phyloP scores from a whole-genome alignment of 345 rosid genomes.

The Stellera chamaejasme region DNA sequence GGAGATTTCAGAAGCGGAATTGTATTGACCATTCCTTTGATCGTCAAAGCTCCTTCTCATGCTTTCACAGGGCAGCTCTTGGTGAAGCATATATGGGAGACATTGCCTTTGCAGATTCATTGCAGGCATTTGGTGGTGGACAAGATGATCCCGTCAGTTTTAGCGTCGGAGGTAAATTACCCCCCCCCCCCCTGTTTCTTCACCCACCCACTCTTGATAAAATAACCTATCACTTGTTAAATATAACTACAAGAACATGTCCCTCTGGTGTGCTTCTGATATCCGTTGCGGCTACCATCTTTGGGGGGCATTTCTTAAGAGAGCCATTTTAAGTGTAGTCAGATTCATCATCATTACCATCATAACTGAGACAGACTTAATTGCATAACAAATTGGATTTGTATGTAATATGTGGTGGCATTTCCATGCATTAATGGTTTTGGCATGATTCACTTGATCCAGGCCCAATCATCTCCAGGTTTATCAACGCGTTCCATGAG shows the following conservation, averaged over 20 bases:
- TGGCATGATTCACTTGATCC: conserved; percentile 19
- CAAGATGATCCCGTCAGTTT: conserved; percentile 80
- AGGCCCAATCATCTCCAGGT: conserved; percentile 79
- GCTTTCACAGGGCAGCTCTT: conserved; percentile 47
- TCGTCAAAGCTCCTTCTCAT: conserved; percentile 5
- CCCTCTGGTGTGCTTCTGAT: too few species aligned
- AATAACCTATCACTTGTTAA: background rate
- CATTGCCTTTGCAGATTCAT: conserved; percentile 51
- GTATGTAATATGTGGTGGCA: background rate
- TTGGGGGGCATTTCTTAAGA: background rate
- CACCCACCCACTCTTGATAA: conserved; percentile 6
- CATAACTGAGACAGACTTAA: too few species aligned
- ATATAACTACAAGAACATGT: background rate
- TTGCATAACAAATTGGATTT: too few species aligned
- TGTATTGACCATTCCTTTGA: background rate
- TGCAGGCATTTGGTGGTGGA: conserved; percentile 86
- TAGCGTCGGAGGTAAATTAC: conserved; percentile 67
- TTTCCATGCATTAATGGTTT: conserved; percentile 1
- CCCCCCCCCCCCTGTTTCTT: conserved; percentile 7
- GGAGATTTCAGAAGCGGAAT: too few species aligned
- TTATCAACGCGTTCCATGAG: conserved; percentile 65
- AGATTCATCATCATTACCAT: too few species aligned
- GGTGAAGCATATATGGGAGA: conserved; percentile 69
- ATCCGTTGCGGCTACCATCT: background rate
- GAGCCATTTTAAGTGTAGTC: too few species aligned